phyloP scores from a whole-genome alignment of 2,329 filamentous ascomycete species.

The Colletotrichum musae region DNA sequence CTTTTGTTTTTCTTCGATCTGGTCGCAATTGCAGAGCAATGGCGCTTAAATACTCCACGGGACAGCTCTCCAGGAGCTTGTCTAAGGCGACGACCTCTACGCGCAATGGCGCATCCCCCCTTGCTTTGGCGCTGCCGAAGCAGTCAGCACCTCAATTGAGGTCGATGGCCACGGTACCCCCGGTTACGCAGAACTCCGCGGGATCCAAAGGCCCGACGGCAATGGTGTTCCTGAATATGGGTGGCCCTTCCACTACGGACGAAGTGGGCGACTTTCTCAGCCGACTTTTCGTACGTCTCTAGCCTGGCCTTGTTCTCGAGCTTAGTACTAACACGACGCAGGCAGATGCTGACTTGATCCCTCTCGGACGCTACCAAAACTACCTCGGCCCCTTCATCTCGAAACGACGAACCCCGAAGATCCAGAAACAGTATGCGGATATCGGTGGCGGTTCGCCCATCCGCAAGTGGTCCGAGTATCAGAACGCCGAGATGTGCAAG shows the following conservation, averaged over 20 bases:
- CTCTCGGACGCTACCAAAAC: slow-evolving; percentile 90
- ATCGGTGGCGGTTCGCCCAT: slow-evolving; percentile 99
- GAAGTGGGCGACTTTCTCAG: slow-evolving; percentile 94
- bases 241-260: slow-evolving; percentile 87
- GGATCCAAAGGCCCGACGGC: slow-evolving; percentile 87
- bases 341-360: slow-evolving; percentile 95
- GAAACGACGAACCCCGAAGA: slow-evolving; percentile 91
- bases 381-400: slow-evolving; percentile 94
- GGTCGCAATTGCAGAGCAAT: slow-evolving; percentile 45
- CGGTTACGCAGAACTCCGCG: slow-evolving; percentile 83
- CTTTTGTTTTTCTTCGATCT: neutral
- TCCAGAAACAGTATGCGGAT: slow-evolving; percentile 92
- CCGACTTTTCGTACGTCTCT: slow-evolving; percentile 83
- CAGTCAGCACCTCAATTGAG: slow-evolving; percentile 57
- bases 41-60: slow-evolving; percentile 57
- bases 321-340: slow-evolving; percentile 54
- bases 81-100: slow-evolving; percentile 34
- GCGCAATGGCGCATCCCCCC: slow-evolving; percentile 41
- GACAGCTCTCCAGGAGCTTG: slow-evolving; percentile 53
- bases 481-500: slow-evolving; percentile 97
- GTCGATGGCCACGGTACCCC: slow-evolving; percentile 76
- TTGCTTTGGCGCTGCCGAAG: slow-evolving; percentile 46
- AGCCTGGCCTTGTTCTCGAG: neutral
- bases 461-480: slow-evolving; percentile 97
- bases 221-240: slow-evolving; percentile 99